Evolutionary conservation across 2,329 filamentous ascomycete species (phyloP), one percentile per base, ranked within the genome.

Genomic region (Golovinomyces cichoracearum): DNA sequence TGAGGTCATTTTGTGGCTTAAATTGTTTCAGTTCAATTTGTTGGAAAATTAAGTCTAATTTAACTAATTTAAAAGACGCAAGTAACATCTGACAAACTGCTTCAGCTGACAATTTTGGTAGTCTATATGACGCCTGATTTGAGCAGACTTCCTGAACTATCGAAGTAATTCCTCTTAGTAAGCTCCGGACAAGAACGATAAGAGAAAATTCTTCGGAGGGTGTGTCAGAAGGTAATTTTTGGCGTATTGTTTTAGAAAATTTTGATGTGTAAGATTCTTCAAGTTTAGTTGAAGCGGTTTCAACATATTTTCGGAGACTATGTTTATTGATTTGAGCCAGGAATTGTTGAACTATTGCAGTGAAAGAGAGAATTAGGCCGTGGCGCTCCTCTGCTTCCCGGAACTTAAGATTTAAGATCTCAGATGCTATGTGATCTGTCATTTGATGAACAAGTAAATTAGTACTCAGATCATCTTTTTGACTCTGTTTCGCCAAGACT

Each of bases 361-460:
- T 71, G n/a, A 80, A 63, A 26, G 71, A 70, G 6, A 80, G 61
- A 0, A 82, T 57, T 4, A 83, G 62, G 0, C 80, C 80, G 57
- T 85, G 80, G 1, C 75, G 67, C 57, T 81, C 76, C 57, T 83
- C 78, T 2, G 78, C 71, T 56, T 83, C 75, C 27, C 77, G 67
- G 17, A 12, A 12, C 25, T 47, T 38, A 12, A 47, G 45, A 23
- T 23, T 29, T 15, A 47, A 15, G 38, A 47, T 47, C 25, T 47
- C 45, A 37, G 33, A 26, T 25, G 38, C 45, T 25, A 47, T 33
- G 6, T 17, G 31, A 25, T 47, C 22, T 35, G 22, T 37, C 19
- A 47, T 13, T 25, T n/a, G 29, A 37, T 21, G 17, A 5, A 47
- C n/a, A 5, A 37, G 9, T n/a, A 31, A n/a, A 9, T 37, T 13